Evolutionary conservation across 106 monocot species (phyloP).

Genomic region (Dendrobium catenatum): DNA sequence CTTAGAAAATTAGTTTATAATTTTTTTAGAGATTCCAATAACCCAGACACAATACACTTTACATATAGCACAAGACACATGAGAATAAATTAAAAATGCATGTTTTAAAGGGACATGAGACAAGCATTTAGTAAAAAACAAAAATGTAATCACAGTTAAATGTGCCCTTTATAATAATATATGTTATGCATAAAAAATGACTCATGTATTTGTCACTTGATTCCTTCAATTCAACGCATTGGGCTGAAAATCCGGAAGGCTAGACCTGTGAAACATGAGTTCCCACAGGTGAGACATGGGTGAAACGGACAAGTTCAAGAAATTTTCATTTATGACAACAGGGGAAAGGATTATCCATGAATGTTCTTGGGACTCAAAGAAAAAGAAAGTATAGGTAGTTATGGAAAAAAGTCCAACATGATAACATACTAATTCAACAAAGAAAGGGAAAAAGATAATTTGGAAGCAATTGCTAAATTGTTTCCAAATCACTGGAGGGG

Average conservation of each 20-base stretch:
- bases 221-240: neutral
- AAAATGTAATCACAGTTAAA: neutral
- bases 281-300: neutral
- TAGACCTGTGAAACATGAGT: neutral
- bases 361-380: neutral
- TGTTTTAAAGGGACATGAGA: no score
- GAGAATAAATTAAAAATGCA: no score
- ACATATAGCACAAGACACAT: no score
- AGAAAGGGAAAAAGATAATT: neutral
- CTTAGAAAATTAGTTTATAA: no score
- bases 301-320: neutral
- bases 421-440: neutral
- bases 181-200: neutral
- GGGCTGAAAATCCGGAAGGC: neutral
- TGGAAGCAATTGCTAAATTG: neutral
- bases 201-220: neutral
- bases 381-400: neutral
- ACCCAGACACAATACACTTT: no score
- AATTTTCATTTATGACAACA: neutral
- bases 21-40: no score
- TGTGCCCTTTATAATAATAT: neutral
- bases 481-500: neutral
- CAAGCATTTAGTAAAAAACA: neutral
- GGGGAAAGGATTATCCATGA: neutral
- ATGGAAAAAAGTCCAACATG: neutral